Percentiles rank a stretch among this genome's conserved stretches.
Evolutionary conservation across 83 land plant species (phyloP).

Genomic region (Isoetes engelmannii): DNA sequence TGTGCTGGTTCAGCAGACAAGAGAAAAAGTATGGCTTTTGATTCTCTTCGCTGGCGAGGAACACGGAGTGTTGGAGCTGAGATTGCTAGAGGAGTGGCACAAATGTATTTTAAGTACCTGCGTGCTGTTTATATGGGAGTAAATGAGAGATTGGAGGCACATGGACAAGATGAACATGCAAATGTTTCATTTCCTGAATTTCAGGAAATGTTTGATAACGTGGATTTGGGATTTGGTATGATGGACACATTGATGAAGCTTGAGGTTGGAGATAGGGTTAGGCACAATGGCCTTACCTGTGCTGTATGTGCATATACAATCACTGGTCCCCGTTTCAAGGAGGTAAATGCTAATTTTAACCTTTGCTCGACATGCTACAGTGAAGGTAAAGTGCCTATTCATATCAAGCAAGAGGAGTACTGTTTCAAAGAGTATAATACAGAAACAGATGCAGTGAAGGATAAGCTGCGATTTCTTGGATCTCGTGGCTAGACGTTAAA

Average conservation of each 20-base stretch:
- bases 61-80: too few species aligned
- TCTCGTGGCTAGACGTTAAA: slow-evolving; percentile 18
- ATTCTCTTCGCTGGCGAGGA: slow-evolving; percentile 76
- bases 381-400: slow-evolving; percentile 78
- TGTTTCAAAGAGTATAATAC: slow-evolving; percentile 74
- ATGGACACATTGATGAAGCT: slow-evolving; percentile 67
- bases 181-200: slow-evolving; percentile 70
- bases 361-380: slow-evolving; percentile 81
- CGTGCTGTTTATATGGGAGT: slow-evolving; percentile 37
- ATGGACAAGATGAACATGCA: slow-evolving; percentile 56
- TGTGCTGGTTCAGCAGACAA: slow-evolving; percentile 70
- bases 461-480: slow-evolving; percentile 60
- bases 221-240: slow-evolving; percentile 87
- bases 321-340: slow-evolving; percentile 80
- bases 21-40: slow-evolving; percentile 72
- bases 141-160: slow-evolving; percentile 67
- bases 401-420: slow-evolving; percentile 60
- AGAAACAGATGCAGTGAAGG: slow-evolving; percentile 67
- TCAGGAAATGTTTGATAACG: slow-evolving; percentile 78
- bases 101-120: slow-evolving; percentile 18
- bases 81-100: slow-evolving; percentile 16
- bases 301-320: slow-evolving; percentile 72
- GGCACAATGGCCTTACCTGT: slow-evolving; percentile 62
- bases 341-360: slow-evolving; percentile 57
- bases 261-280: slow-evolving; percentile 64